Evolutionary conservation across 2,329 filamentous ascomycete species (phyloP).

Genomic region (Colletotrichum lentis): DNA sequence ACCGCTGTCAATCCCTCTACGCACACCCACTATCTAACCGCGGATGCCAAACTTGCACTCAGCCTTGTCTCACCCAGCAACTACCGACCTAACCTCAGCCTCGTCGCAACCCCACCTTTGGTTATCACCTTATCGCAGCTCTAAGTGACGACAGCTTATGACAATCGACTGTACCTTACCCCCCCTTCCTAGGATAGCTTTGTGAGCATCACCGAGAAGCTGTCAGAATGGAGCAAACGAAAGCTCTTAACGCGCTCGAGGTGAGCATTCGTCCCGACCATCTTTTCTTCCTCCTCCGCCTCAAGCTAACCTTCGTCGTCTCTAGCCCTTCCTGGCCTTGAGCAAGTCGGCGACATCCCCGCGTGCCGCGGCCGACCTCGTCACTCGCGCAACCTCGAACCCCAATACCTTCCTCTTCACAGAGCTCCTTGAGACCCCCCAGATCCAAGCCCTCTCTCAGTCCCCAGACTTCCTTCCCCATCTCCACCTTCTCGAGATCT

Average conservation of each 20-base stretch:
- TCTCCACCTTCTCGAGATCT: slow-evolving; percentile 81
- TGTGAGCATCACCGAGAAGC: slow-evolving; percentile 14
- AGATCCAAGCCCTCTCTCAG: slow-evolving; percentile 76
- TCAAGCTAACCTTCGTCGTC: slow-evolving; percentile 46
- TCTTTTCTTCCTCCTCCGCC: background rate
- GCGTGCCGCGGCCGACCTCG: slow-evolving; percentile 83
- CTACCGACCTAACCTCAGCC: slow-evolving; percentile 20
- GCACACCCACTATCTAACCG: slow-evolving; percentile 11
- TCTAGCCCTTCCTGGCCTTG: slow-evolving; percentile 87
- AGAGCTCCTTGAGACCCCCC: slow-evolving; percentile 84
- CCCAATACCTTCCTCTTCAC: slow-evolving; percentile 92
- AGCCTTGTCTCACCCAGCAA: slow-evolving; percentile 28
- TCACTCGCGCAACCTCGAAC: slow-evolving; percentile 87
- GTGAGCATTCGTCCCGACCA: slow-evolving; percentile 48
- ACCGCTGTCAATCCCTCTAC: background rate
- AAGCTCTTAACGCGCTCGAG: slow-evolving; percentile 71
- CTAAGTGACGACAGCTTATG: slow-evolving; percentile 17
- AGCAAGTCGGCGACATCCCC: slow-evolving; percentile 86
- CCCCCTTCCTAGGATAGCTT: slow-evolving; percentile 11
- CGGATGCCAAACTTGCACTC: background rate
- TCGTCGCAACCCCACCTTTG: slow-evolving; percentile 25
- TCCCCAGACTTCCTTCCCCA: slow-evolving; percentile 67
- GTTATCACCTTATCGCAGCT: slow-evolving; percentile 2
- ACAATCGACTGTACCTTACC: background rate
- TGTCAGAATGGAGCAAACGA: slow-evolving; percentile 74